Evolutionary conservation across 2,329 filamentous ascomycete genomes (phyloP).

Genomic region (Akanthomyces dipterigenus): DNA sequence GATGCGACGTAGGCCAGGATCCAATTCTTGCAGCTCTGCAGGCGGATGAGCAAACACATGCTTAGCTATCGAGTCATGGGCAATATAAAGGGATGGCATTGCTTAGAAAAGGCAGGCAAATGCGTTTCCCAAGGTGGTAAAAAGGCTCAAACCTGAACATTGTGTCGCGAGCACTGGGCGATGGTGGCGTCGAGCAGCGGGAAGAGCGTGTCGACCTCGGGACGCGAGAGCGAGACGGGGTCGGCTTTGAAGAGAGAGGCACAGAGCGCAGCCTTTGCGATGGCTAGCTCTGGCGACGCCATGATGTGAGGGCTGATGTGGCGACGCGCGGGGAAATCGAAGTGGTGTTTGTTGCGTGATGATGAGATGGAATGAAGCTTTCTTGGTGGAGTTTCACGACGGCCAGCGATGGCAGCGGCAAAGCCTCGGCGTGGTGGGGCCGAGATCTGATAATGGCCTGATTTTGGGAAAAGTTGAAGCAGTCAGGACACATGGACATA

Average conservation of each 20-base stretch:
- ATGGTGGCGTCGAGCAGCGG: constrained; percentile 56
- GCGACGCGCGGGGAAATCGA: neutral
- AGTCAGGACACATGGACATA: neutral
- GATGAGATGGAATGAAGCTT: neutral
- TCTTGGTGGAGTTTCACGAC: neutral
- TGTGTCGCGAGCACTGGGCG: constrained; percentile 66
- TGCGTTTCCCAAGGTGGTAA: constrained; percentile 13
- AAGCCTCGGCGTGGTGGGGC: constrained; percentile 13
- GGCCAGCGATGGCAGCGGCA: neutral
- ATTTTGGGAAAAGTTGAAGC: constrained; percentile 1
- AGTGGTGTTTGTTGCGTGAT: neutral
- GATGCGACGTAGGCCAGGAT: constrained; percentile 64
- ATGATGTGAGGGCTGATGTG: constrained; percentile 33
- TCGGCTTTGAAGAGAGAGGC: constrained; percentile 69
- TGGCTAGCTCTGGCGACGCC: constrained; percentile 63
- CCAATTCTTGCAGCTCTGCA: constrained; percentile 84
- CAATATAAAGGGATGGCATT: neutral
- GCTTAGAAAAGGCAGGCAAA: neutral
- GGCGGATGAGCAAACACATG: constrained; percentile 16
- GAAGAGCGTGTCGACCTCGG: constrained; percentile 65
- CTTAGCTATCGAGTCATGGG: constrained; percentile 7
- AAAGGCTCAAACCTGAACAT: constrained; percentile 76
- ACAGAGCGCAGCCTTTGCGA: constrained; percentile 72
- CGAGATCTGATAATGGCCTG: neutral
- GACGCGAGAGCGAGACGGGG: constrained; percentile 60